Evolutionary conservation across 1,284 basidiomycete genomes (phyloP).

Genomic region (Ustilago bromivora): DNA sequence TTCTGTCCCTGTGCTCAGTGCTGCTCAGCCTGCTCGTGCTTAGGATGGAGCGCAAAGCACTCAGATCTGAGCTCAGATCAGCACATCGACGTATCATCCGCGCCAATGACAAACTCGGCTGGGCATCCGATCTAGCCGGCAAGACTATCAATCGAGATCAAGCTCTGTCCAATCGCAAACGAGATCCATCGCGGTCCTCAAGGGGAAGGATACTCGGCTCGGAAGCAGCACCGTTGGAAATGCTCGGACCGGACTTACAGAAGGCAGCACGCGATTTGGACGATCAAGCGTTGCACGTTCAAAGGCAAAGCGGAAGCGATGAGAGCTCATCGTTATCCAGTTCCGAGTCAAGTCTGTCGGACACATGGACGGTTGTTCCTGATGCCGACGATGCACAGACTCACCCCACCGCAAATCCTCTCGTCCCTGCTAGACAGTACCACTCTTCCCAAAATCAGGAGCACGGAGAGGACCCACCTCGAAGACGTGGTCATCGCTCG

Average conservation of each 20-base stretch:
- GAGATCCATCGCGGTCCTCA: slow-evolving; percentile 15
- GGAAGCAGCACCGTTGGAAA: slow-evolving; percentile 10
- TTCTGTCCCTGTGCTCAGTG: slow-evolving; percentile 49
- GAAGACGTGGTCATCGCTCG: neutral
- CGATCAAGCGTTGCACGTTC: slow-evolving; percentile 1
- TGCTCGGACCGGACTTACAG: slow-evolving; percentile 30
- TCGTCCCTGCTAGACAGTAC: neutral
- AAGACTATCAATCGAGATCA: slow-evolving; percentile 23
- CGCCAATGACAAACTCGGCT: slow-evolving; percentile 47
- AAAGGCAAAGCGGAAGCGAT: neutral
- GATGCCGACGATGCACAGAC: slow-evolving; percentile 18
- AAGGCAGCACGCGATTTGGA: slow-evolving; percentile 29
- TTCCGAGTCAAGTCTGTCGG: slow-evolving; percentile 16
- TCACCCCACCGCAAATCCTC: neutral
- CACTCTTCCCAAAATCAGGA: neutral
- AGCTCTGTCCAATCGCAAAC: slow-evolving; percentile 31
- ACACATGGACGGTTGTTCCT: slow-evolving; percentile 29
- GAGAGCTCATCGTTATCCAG: neutral
- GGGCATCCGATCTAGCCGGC: slow-evolving; percentile 34
- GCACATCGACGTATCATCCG: slow-evolving; percentile 45
- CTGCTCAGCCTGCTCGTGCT: slow-evolving; percentile 32
- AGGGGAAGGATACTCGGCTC: neutral
- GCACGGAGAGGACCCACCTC: neutral
- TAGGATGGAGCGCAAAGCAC: slow-evolving; percentile 18
- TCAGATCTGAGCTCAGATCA: slow-evolving; percentile 27